Evolutionary conservation across 106 monocot genomes (phyloP).

Genomic region (Narthecium ossifragum): DNA sequence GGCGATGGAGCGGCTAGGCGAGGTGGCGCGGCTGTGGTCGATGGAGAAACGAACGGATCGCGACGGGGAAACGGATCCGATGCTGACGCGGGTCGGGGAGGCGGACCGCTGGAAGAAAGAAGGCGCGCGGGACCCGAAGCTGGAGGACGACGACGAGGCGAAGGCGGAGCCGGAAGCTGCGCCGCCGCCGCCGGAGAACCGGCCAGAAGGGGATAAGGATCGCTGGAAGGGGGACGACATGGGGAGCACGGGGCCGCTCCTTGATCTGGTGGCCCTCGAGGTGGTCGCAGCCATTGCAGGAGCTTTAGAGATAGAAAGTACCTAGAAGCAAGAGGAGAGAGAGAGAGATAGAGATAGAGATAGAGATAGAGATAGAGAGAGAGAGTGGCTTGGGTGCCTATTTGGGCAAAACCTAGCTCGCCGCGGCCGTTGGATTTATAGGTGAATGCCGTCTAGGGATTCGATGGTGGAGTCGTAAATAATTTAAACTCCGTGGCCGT

Average conservation of each 20-base stretch:
- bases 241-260: constrained; percentile 24
- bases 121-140: constrained; percentile 9
- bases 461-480: not conserved
- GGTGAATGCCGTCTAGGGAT: not conserved
- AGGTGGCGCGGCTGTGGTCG: no score
- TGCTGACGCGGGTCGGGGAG: constrained; percentile 57
- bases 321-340: not conserved
- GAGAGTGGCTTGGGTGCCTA: not conserved
- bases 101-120: constrained; percentile 28
- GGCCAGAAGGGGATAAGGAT: constrained; percentile 29
- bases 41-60: constrained; percentile 35
- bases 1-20: no score
- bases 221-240: constrained; percentile 11
- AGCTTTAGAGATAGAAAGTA: not conserved
- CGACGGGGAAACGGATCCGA: constrained; percentile 20
- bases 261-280: constrained; percentile 26
- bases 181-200: constrained; percentile 11
- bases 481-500: no score
- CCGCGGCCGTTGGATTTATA: constrained; percentile 23
- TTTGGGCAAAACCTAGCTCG: constrained; percentile 30
- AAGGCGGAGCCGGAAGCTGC: not conserved
- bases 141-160: constrained; percentile 15
- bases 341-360: constrained; percentile 1
- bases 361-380: no score
- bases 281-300: constrained; percentile 14